These are phyloP conservation scores for Colletotrichum sp. DNA, from an alignment of 2,329 filamentous ascomycete species.

Conservation along the genomic window DNA sequence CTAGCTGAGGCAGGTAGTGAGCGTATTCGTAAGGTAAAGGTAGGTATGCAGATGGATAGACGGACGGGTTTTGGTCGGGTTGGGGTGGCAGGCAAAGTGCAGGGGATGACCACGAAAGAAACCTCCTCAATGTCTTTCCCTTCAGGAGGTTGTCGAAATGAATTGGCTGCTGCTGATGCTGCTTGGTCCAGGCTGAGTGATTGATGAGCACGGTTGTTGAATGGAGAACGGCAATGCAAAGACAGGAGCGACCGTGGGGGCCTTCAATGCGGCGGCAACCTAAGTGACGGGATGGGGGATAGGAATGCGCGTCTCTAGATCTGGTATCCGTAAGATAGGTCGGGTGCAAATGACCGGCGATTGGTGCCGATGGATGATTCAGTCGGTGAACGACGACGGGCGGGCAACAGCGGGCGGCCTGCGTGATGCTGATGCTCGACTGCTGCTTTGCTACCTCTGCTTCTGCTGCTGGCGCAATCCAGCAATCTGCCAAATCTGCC, in stretches of 20 bases:
- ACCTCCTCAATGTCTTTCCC: background rate
- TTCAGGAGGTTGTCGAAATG: background rate
- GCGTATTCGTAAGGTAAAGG: background rate
- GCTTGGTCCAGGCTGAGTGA: background rate
- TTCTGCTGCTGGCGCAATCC: background rate
- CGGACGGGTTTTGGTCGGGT: background rate
- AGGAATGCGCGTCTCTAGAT: background rate
- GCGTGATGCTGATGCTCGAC: background rate
- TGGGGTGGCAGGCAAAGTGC: background rate
- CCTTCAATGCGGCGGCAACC: background rate
- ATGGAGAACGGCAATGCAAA: background rate
- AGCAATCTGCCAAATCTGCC: background rate
- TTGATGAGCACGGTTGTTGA: background rate
- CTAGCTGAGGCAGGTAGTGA: background rate
- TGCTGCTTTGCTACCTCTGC: background rate
- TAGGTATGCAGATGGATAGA: background rate
- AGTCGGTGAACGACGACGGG: background rate
- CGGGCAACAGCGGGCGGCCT: background rate
- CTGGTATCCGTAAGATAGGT: background rate
- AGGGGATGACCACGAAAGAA: background rate
- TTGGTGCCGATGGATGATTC: background rate
- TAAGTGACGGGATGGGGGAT: background rate
- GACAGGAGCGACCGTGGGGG: background rate
- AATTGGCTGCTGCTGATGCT: background rate
- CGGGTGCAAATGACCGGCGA: background rate